Conservation (phyloP, 129 eudicot species). For the Gnaphalium uliginosum region DNA sequence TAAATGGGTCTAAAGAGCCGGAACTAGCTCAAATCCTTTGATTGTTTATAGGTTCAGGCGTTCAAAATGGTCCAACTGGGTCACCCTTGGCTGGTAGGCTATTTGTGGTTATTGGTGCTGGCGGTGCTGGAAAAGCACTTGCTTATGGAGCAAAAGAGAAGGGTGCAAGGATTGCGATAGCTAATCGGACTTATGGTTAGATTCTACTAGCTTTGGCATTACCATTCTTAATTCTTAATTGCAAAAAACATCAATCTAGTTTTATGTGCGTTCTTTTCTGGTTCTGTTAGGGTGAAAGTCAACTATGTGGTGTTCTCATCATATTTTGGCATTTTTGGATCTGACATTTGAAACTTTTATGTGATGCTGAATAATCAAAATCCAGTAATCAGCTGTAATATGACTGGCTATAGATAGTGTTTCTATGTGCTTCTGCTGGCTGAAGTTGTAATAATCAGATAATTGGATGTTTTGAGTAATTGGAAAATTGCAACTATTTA, state of each 20-base stretch:
- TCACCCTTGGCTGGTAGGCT: conserved; percentile 86
- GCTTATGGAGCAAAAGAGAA: conserved; percentile 96
- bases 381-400: conserved; percentile 1
- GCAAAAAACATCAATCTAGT: conserved; percentile 4
- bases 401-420: neutral
- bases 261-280: conserved; percentile 8
- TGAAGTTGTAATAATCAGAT: conserved; percentile 10
- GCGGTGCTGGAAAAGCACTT: conserved; percentile 97
- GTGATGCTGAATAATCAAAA: conserved; percentile 4
- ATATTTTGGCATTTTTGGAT: conserved; percentile 20
- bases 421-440: neutral
- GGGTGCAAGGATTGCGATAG: conserved; percentile 94
- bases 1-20: neutral
- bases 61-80: conserved; percentile 32
- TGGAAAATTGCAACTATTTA: neutral
- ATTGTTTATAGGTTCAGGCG: conserved; percentile 44
- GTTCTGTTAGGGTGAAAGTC: neutral
- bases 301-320: conserved; percentile 22
- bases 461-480: neutral
- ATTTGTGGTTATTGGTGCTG: conserved; percentile 94
- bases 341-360: conserved; percentile 1
- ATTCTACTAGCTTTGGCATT: conserved; percentile 6
- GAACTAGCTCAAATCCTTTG: neutral
- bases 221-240: neutral
- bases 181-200: conserved; percentile 92